Evolutionary conservation across 2,329 filamentous ascomycete species (phyloP), one percentile per base, ranked within the genome.

Genomic region (Simplicillium sp.): DNA sequence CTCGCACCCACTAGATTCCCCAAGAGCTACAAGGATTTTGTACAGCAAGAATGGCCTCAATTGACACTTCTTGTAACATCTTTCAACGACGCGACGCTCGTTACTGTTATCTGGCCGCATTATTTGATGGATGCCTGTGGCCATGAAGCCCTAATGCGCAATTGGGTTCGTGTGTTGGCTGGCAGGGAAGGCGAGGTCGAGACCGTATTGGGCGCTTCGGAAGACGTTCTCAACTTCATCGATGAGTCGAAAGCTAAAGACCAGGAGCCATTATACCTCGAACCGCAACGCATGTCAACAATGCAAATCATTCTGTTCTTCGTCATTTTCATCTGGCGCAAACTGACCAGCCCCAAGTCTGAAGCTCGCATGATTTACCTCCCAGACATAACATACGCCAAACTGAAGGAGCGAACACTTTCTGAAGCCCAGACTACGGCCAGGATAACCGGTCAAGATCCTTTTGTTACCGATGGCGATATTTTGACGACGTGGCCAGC

Each of bases 21-120:
- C 6, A 29, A 12, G 13, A 38, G 17, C 18, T 42, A 37, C 13
- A 25, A 37, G 11, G 29, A 28, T 6, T 2, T 42, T 13, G 31
- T 34, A 9, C 16, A 13, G 16, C 35, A 18, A 6, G 67, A 71
- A 46, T 53, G 46, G 18, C 68, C 68, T 1, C 66, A 67, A 47
- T 52, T 74, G 6, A 59, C 60, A 5, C 52, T 74, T 11, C 66
- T 69, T 44, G 54, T 73, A 32, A 60, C 65, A 9, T 61, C 61
- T 0, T 74, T 74, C 48, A 50, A 48, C 7, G 65, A 75, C 43
- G 62, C 66, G 0, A 74, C 70, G 0, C 50, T 74, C 0, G 53
- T 74, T 4, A 56, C 58, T 1, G 44, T 73, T 1, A 54, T 54
- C 3, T 70, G 60, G 53, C 60, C 65, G 7, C 71, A 75, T 50